Evolutionary conservation across 1,284 basidiomycete species (phyloP), one percentile per base, ranked within the genome.

Genomic region (Cryptococcus floricola): DNA sequence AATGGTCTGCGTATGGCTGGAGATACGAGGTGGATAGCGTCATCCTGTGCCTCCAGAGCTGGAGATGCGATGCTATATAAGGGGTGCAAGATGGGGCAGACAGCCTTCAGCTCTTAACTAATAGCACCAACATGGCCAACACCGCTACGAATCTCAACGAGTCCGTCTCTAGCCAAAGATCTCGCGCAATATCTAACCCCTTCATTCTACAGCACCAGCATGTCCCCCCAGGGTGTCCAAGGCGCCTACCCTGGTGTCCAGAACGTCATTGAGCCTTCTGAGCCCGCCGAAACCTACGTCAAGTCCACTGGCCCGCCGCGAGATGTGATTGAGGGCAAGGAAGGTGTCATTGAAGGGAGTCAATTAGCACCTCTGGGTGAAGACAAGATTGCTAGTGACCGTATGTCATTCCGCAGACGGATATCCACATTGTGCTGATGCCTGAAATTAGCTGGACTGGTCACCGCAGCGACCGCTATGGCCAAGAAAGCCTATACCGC

Each of bases 281-380:
- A 56, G n/a, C 52, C 50, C 3, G 51, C 42, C 23, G 56, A 56
- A 10, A 50, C 27, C 10, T 46, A 60, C 25, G 34, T 49, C 9
- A 56, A 53, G 16, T 53, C 52, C 50, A 44, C 57, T 34, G 56
- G 56, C n/a, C 48, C 54, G 39, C 53, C 46, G n/a, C 47, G 38
- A 37, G 59, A 66, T 37, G 54, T 56, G 2, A 48, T 66, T 31
- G 63, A 63, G 55, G 59, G 53, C 39, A 48, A 52, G 23, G 61
- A 58, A 7, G 66, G 65, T 7, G 34, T 66, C 19, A 68, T 65
- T 47, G 63, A 68, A 42, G 34, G 31, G 1, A 60, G 65, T 18
- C 58, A 68, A 52, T 49, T 68, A 0, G 66, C 65, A 14, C 66
- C 66, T 13, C 44, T 68, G 8, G 60, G 62, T n/a, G 58, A 65